Evolutionary conservation across 2,329 filamentous ascomycete genomes (phyloP).

Genomic region (Fusarium palustre): DNA sequence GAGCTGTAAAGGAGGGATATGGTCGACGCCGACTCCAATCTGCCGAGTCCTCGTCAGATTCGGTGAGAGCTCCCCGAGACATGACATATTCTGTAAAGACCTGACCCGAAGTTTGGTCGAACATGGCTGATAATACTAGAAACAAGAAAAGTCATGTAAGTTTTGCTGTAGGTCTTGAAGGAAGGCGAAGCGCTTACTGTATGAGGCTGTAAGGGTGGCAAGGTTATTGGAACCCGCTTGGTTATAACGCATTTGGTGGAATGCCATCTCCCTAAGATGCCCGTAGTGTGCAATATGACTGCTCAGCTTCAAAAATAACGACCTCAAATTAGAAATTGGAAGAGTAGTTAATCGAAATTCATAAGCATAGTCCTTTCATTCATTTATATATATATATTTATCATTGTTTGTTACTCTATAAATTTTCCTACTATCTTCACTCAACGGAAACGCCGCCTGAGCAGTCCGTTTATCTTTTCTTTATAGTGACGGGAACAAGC

Average conservation of each 20-base stretch:
- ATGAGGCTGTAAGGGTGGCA: conserved; percentile 15
- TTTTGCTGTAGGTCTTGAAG: background rate
- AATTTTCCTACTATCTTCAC: conserved; percentile 6
- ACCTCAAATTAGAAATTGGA: background rate
- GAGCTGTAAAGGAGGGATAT: conserved; percentile 45
- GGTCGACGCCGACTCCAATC: conserved; percentile 54
- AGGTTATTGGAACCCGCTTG: conserved; percentile 9
- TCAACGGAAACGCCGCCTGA: conserved; percentile 22
- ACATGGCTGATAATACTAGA: conserved; percentile 46
- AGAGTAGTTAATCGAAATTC: background rate
- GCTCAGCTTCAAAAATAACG: background rate
- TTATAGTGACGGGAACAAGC: conserved; percentile 34
- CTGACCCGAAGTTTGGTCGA: conserved; percentile 51
- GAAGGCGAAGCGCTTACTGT: conserved; percentile 1
- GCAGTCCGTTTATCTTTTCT: background rate
- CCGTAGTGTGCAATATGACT: background rate
- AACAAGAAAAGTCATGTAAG: background rate
- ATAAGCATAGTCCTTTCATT: background rate
- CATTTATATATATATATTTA: background rate
- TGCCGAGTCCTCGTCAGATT: conserved; percentile 37
- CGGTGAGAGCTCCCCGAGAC: conserved; percentile 43
- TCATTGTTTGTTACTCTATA: conserved; percentile 18
- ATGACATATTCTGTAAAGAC: conserved; percentile 55
- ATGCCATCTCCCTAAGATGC: conserved; percentile 10
- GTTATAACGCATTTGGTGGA: conserved; percentile 17